Conservation (phyloP, 495 filamentous ascomycete species). For the Jackrogersella multiformis region DNA sequence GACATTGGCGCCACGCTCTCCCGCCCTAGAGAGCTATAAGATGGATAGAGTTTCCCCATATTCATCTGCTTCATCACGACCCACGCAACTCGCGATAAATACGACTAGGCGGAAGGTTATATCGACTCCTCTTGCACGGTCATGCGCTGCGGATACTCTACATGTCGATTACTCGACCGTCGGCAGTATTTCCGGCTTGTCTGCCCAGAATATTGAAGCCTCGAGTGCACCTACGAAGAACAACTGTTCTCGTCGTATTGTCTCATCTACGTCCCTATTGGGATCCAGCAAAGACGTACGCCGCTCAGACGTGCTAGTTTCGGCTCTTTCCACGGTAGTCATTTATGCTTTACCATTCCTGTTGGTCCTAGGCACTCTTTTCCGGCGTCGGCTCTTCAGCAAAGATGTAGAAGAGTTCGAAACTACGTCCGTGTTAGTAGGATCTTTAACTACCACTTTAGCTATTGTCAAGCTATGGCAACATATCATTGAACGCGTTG, state of each 20-base stretch:
- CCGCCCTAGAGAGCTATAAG: neutral
- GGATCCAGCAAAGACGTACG: neutral
- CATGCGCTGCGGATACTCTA: neutral
- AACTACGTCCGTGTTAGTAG: neutral
- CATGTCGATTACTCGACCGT: neutral
- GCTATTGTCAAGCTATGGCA: neutral
- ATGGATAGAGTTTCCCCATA: neutral
- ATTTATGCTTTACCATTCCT: neutral
- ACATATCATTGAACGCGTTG: neutral
- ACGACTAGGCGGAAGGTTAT: neutral
- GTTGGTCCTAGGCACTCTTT: neutral
- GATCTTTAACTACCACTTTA: neutral
- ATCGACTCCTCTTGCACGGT: neutral
- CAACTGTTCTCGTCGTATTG: neutral
- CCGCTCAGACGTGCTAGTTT: neutral
- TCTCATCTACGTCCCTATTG: neutral
- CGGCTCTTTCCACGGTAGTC: neutral
- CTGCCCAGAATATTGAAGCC: neutral
- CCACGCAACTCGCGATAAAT: neutral
- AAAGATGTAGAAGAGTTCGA: neutral
- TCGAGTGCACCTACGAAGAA: neutral
- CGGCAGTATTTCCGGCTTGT: neutral
- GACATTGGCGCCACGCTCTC: neutral
- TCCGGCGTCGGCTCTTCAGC: neutral
- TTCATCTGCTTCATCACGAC: neutral